Conservation (phyloP, 2,329 filamentous ascomycete species). For the Nigrospora oryzae region DNA sequence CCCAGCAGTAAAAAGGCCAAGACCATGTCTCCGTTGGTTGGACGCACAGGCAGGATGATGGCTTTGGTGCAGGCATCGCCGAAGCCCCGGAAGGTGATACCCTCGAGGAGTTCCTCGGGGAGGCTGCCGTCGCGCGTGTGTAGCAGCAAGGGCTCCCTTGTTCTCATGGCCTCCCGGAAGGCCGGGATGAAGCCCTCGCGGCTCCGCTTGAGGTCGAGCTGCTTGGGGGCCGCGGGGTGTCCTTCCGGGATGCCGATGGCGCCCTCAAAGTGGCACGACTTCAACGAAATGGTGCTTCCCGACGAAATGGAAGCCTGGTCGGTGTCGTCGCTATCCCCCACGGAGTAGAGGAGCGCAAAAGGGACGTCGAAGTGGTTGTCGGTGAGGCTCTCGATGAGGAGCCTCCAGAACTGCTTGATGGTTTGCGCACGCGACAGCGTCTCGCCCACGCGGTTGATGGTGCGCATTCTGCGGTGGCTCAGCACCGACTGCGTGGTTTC, state of each 20-base stretch:
- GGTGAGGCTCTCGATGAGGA: conserved; percentile 21
- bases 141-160: conserved; percentile 21
- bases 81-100: conserved; percentile 45
- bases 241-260: conserved; percentile 23
- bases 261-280: conserved; percentile 26
- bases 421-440: conserved; percentile 20
- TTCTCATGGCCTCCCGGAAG: conserved; percentile 27
- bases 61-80: conserved; percentile 46
- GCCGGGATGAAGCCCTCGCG: conserved; percentile 24
- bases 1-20: conserved; percentile 55
- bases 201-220: conserved; percentile 25
- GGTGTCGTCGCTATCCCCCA: conserved; percentile 26
- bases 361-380: conserved; percentile 28
- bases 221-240: conserved; percentile 21
- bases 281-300: conserved; percentile 24
- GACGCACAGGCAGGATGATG: conserved; percentile 54
- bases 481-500: conserved; percentile 26
- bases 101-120: conserved; percentile 41
- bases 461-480: conserved; percentile 22
- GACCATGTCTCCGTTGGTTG: conserved; percentile 45
- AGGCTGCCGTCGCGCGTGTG: conserved; percentile 33
- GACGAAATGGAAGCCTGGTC: conserved; percentile 24
- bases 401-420: conserved; percentile 24
- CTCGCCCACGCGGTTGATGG: conserved; percentile 23
- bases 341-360: conserved; percentile 30